A percentile compares a stretch with the other conserved stretches of the same genome.
These are phyloP conservation scores for Sugiyamaella americana DNA, from an alignment of 805 yeast genomes.

Conservation along the genomic window DNA sequence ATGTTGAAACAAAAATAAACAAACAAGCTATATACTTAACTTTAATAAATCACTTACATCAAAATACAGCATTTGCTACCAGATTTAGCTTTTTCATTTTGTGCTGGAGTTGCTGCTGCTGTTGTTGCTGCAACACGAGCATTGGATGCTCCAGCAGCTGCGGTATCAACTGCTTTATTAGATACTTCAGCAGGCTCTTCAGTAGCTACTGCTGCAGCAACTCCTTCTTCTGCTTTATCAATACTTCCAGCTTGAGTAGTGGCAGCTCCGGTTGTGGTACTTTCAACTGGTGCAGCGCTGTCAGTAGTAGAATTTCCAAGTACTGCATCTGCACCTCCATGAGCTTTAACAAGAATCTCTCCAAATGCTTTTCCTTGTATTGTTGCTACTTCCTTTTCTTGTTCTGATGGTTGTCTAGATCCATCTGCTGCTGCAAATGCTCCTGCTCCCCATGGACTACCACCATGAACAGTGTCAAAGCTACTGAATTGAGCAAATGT, in stretches of 20 bases:
- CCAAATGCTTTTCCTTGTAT: slow-evolving; percentile 66
- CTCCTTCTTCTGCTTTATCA: slow-evolving; percentile 2
- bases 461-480: slow-evolving; percentile 69
- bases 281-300: slow-evolving; percentile 63
- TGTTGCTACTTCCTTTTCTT: slow-evolving; percentile 60
- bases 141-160: not conserved
- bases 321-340: slow-evolving; percentile 30
- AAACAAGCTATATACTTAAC: not conserved
- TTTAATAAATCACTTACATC: slow-evolving; percentile 3
- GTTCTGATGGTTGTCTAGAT: slow-evolving; percentile 55
- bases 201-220: not conserved
- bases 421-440: slow-evolving; percentile 73
- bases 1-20: not conserved
- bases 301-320: slow-evolving; percentile 56
- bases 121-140: not conserved
- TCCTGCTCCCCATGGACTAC: slow-evolving; percentile 88
- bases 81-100: slow-evolving; percentile 11
- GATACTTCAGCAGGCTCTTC: no score
- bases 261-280: slow-evolving; percentile 50
- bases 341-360: slow-evolving; percentile 32
- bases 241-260: slow-evolving; percentile 10
- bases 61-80: slow-evolving; percentile 17
- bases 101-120: slow-evolving; percentile 3
- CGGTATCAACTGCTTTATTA: not conserved
- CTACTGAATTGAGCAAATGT: slow-evolving; percentile 50